Conservation (phyloP, 1,284 basidiomycete species). For the Limonomyces culmigenus region DNA sequence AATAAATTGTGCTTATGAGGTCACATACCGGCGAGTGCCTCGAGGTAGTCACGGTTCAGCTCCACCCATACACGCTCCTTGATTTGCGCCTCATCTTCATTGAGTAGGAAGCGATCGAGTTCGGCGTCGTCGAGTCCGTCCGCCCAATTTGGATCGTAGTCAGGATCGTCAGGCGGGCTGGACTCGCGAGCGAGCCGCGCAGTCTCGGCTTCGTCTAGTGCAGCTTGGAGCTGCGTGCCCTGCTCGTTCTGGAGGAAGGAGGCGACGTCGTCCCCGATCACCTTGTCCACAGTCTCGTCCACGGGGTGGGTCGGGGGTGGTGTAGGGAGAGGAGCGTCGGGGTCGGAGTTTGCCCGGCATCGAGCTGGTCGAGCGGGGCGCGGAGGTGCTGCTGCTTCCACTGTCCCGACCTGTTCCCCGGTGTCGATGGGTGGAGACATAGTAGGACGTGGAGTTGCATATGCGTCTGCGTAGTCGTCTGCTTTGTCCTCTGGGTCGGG, state of each 20-base stretch:
- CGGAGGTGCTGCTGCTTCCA: too few species aligned
- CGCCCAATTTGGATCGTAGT: constrained; percentile 23
- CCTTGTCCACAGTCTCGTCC: too few species aligned
- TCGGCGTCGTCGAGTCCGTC: constrained; percentile 83
- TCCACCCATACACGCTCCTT: constrained; percentile 97
- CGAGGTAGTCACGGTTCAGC: constrained; percentile 86
- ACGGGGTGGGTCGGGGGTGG: too few species aligned
- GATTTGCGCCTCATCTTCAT: constrained; percentile 73
- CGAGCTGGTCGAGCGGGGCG: too few species aligned
- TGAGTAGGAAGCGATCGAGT: constrained; percentile 73
- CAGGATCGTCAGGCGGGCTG: constrained; percentile 41
- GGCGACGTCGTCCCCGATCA: constrained; percentile 47
- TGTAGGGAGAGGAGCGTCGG: too few species aligned
- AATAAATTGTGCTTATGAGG: too few species aligned
- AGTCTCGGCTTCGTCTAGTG: constrained; percentile 46
- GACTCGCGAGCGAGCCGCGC: constrained; percentile 32
- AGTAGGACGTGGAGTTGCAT: too few species aligned
- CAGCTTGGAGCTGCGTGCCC: constrained; percentile 33
- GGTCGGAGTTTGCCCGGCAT: too few species aligned
- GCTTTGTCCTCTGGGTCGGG: constrained; percentile 5
- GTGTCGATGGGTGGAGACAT: too few species aligned
- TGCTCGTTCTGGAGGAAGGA: constrained; percentile 42
- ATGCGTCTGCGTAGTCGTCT: constrained; percentile 17
- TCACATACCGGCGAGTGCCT: constrained; percentile 67
- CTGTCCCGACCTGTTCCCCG: too few species aligned